phyloP scores from a whole-genome alignment of 2,329 filamentous ascomycete species.

The Xylariaceae sp. region DNA sequence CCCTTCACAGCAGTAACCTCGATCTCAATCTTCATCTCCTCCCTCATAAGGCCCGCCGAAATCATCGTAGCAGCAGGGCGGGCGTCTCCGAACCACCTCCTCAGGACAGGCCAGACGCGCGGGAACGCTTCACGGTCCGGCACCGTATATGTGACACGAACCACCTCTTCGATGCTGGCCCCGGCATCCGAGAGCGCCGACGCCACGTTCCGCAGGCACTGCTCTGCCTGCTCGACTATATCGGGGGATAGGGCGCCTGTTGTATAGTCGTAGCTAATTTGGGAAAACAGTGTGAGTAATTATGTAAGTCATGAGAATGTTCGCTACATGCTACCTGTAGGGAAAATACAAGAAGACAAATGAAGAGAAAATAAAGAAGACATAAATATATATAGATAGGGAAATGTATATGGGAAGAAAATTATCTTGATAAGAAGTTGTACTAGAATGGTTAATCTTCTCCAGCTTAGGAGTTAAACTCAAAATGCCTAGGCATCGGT shows the following conservation, averaged over 20 bases:
- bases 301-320: background rate
- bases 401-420: too few relatives aligned
- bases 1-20: constrained; percentile 27
- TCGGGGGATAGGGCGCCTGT: constrained; percentile 24
- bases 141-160: constrained; percentile 27
- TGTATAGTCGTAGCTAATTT: constrained; percentile 24
- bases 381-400: too few relatives aligned
- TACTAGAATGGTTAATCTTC: too few relatives aligned
- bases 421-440: too few relatives aligned
- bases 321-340: background rate
- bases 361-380: background rate
- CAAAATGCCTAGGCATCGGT: background rate
- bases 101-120: constrained; percentile 19
- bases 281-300: background rate
- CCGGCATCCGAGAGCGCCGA: constrained; percentile 19
- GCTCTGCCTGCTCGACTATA: constrained; percentile 25
- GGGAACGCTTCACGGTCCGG: constrained; percentile 19
- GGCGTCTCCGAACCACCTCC: constrained; percentile 24
- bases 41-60: constrained; percentile 21
- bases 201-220: constrained; percentile 21
- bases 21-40: constrained; percentile 28
- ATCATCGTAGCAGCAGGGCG: constrained; percentile 28
- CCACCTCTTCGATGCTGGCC: constrained; percentile 22
- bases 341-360: background rate
- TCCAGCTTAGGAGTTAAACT: too few relatives aligned